These are phyloP conservation scores for Boletus tomentosulus DNA, from an alignment of 768 basidiomycete species.

Conservation along the genomic window DNA sequence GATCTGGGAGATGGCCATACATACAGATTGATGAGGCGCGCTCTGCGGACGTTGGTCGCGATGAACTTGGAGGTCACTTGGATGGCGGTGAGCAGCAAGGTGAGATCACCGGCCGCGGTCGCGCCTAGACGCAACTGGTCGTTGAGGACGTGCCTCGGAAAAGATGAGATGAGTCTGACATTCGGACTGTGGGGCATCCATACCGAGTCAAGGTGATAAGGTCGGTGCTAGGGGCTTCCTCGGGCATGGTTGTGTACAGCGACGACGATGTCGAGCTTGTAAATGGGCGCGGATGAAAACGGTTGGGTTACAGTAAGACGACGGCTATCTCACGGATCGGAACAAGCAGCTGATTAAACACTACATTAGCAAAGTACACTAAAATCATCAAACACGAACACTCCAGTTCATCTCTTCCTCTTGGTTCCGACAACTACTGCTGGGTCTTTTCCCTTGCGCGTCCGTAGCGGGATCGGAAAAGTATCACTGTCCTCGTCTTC, in stretches of 20 bases:
- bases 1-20: conserved; percentile 25
- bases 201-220: conserved; percentile 92
- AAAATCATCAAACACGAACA: conserved; percentile 2
- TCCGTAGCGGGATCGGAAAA: conserved; percentile 69
- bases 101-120: conserved; percentile 88
- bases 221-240: conserved; percentile 77
- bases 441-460: conserved; percentile 57
- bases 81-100: conserved; percentile 90
- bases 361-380: conserved; percentile 18
- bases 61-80: conserved; percentile 97
- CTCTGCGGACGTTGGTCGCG: conserved; percentile 95
- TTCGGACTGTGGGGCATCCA: conserved; percentile 14
- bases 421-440: conserved; percentile 48
- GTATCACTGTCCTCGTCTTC: conserved; percentile 69
- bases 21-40: conserved; percentile 94
- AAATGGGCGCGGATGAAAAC: conserved; percentile 17
- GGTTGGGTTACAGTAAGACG: background rate
- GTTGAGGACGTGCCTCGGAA: conserved; percentile 73
- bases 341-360: conserved; percentile 16
- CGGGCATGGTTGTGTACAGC: conserved; percentile 31
- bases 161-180: conserved; percentile 2
- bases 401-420: conserved; percentile 53
- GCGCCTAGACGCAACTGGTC: conserved; percentile 82
- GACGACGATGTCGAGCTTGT: background rate
- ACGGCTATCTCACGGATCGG: conserved; percentile 26